Base-by-base conservation (phyloP, 1,284 basidiomycete genomes). In the Fomitopsis betulina region DNA sequence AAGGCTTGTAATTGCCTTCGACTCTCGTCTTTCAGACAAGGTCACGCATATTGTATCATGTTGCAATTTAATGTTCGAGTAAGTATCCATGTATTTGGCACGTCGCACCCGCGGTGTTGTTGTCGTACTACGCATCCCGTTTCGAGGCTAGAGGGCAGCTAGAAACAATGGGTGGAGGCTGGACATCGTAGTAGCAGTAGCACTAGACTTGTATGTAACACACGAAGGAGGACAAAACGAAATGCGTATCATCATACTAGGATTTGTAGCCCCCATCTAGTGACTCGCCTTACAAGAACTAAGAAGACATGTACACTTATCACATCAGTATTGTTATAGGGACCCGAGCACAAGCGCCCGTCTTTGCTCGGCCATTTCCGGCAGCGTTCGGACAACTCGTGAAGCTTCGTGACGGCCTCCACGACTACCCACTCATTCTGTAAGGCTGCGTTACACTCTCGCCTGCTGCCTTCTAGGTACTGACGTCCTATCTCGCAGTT, bases 331-430 rank as follows among this genome's bases (percentile, higher is more conserved):
- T n/a, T n/a, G 25, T 17, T 25, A 45, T 4, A 8, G 1, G 49
- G 49, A 51, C 49, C 49, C 32, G 49, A 21, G 49, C 49, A 23
- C 5, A 51, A 51, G 49, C 49, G 49, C 49, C 49, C 32, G 12
- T 51, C 7, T 1, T 12, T 19, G 13, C 33, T 67, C 66, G 66
- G 66, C 66, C 62, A 59, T 66, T 67, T 58, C 66, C 66, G 66
- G 66, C 61, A 52, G 58, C 56, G 54, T 63, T 57, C 60, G 61
- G 60, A 56, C 32, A 51, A 58, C 62, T 55, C 56, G 53, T 43
- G 55, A 60, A 38, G 39, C 40, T 54, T 52, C 39, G 60, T 58
- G 62, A 62, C 64, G 58, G 58, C 63, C 60, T 65, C 63, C 61
- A 64, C 63, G 42, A 64, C 55, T 37, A 55, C 54, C 58, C 56